Base-by-base conservation (phyloP, 169 alveolate species). In the Theileria parva region DNA sequence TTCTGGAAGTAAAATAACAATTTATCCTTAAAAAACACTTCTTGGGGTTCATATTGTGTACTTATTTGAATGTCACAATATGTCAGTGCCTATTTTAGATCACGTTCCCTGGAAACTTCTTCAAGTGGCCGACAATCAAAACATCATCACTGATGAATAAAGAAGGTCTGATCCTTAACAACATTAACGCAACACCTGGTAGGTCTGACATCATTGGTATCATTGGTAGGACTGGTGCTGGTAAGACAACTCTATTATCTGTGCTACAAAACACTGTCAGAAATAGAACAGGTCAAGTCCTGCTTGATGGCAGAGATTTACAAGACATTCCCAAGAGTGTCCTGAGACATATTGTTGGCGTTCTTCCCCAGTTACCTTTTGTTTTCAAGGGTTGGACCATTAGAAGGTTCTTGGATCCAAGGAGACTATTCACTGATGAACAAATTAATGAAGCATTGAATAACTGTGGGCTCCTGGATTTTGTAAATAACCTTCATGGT, bases 361-460 rank as follows among this genome's bases (percentile, higher is more conserved):
- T 81, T 6, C 63, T 81, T 13, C 84, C 88, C 0, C 88, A 81
- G 23, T n/a, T 64, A 8, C 79, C 88, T 0, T 81, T 81, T 28
- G 78, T 74, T 19, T 81, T 81, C 74, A 65, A 73, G 53, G 88
- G 88, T 3, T 81, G 88, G 88, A 81, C 88, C 12, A 66, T 81
- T 0, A 71, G 88, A 44, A 61, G 84, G 17, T 81, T 81, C 74
- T 65, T 81, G 64, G 88, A 81, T 30, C 88, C 88, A 9, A 72
- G 88, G 17, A 73, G 53, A 84, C 50, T 73, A 32, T 74, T 57
- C 66, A 53, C 84, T 21, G 88, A 74, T 48, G 79, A 74, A 8
- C 79, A 72, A 19, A 68, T 81, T 51, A 21, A 48, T 32, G 30
- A 30, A 13, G 88, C 83, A n/a, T 0, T 81, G 11, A 77, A 61